phyloP scores from a whole-genome alignment of 2,329 filamentous ascomycete genomes.

The Fusarium armeniacum region DNA sequence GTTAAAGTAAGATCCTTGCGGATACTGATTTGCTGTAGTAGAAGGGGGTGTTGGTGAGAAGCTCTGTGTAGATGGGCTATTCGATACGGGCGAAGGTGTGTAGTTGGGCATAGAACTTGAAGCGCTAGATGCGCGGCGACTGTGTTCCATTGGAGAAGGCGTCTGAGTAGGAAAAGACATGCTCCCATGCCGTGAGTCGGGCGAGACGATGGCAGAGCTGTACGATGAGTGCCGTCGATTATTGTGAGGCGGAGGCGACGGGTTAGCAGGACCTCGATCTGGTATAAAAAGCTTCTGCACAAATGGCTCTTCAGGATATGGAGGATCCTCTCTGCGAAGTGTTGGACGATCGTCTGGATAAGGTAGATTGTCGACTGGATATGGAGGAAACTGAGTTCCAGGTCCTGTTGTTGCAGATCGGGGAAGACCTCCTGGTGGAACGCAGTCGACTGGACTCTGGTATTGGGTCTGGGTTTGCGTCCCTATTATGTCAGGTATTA shows the following conservation, averaged over 20 bases:
- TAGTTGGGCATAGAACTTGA: slow-evolving; percentile 37
- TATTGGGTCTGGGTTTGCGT: slow-evolving; percentile 30
- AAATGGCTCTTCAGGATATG: slow-evolving; percentile 37
- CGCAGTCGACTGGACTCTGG: slow-evolving; percentile 28
- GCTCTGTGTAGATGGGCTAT: slow-evolving; percentile 32
- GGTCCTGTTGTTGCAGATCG: slow-evolving; percentile 38
- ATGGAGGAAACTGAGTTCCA: slow-evolving; percentile 29
- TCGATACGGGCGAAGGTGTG: slow-evolving; percentile 47
- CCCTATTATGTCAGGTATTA: slow-evolving; percentile 43
- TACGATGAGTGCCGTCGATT: slow-evolving; percentile 50
- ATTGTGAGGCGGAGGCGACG: slow-evolving; percentile 7
- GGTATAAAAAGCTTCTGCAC: slow-evolving; percentile 9
- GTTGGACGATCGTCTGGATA: slow-evolving; percentile 29
- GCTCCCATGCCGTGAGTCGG: slow-evolving; percentile 49
- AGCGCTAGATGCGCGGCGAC: slow-evolving; percentile 40
- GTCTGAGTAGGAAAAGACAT: slow-evolving; percentile 49
- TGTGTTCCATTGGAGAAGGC: slow-evolving; percentile 51
- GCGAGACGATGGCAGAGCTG: slow-evolving; percentile 46
- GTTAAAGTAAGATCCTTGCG: slow-evolving; percentile 43
- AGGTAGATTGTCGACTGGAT: slow-evolving; percentile 37
- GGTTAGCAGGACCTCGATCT: slow-evolving; percentile 2
- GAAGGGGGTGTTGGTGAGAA: slow-evolving; percentile 40
- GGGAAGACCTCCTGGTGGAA: slow-evolving; percentile 40
- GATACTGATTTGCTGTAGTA: slow-evolving; percentile 26
- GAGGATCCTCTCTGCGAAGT: slow-evolving; percentile 1